Conservation (phyloP, 805 yeast species). For the Saccharomyces kudriavzevii region DNA sequence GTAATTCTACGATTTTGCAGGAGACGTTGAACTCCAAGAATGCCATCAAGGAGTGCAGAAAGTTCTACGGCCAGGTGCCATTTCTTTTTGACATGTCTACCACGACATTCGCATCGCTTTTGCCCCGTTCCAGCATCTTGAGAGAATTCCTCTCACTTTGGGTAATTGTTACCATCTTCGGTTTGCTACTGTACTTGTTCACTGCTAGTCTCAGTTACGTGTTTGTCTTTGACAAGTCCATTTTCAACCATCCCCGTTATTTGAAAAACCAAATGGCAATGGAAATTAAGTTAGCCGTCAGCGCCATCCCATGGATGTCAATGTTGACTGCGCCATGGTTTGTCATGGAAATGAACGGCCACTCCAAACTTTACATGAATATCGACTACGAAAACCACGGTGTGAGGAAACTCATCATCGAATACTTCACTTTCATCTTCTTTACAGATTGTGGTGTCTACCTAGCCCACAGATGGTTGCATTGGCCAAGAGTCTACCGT, state of each 20-base stretch:
- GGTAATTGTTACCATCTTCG: conserved; percentile 67
- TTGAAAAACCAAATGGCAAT: conserved; percentile 84
- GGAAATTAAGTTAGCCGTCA: conserved; percentile 70
- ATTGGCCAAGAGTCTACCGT: conserved; percentile 87
- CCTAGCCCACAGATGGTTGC: conserved; percentile 84
- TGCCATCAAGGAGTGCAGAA: conserved; percentile 15
- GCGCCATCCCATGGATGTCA: conserved; percentile 88
- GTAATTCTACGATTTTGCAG: conserved; percentile 20
- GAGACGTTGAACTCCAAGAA: conserved; percentile 11
- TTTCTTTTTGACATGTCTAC: conserved; percentile 47
- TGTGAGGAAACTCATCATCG: conserved; percentile 53
- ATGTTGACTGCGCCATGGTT: conserved; percentile 85
- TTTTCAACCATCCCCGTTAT: conserved; percentile 92
- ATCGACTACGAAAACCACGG: conserved; percentile 59
- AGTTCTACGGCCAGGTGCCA: conserved; percentile 59
- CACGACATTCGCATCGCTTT: conserved; percentile 55
- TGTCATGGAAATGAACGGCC: conserved; percentile 72
- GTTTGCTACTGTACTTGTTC: conserved; percentile 70
- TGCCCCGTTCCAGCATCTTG: conserved; percentile 62
- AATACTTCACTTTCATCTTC: conserved; percentile 72
- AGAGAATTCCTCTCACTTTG: conserved; percentile 67
- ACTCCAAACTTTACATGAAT: conserved; percentile 66
- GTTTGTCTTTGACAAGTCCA: conserved; percentile 76
- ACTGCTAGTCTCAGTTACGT: conserved; percentile 72
- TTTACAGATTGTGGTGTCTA: conserved; percentile 94